These are phyloP conservation scores for Quillaja saponaria DNA, from an alignment of 306 rosid species.

Conservation along the genomic window DNA sequence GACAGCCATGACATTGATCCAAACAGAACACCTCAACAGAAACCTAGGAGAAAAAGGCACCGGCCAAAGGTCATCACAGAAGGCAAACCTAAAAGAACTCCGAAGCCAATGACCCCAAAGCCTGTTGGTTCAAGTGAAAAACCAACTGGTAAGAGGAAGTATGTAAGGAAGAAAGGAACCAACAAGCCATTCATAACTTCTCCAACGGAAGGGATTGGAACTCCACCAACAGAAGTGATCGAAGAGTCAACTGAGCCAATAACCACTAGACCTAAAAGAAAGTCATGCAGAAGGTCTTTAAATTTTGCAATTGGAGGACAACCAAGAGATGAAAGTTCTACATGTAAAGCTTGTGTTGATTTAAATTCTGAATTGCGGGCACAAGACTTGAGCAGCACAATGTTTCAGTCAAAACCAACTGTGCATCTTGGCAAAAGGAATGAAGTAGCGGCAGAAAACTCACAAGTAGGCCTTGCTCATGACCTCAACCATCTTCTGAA, in stretches of 20 bases:
- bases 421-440: constrained; percentile 24
- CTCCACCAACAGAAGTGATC: constrained; percentile 35
- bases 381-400: not conserved
- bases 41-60: constrained; percentile 65
- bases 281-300: constrained; percentile 54
- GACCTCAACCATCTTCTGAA: constrained; percentile 31
- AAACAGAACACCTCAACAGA: constrained; percentile 50
- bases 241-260: constrained; percentile 31
- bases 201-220: not conserved
- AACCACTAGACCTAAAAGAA: constrained; percentile 29
- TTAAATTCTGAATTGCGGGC: constrained; percentile 19
- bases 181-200: constrained; percentile 38
- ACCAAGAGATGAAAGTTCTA: constrained; percentile 40
- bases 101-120: constrained; percentile 46
- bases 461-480: constrained; percentile 24
- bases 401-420: constrained; percentile 25
- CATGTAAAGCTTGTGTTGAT: constrained; percentile 20
- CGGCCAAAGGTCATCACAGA: constrained; percentile 84
- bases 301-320: constrained; percentile 47
- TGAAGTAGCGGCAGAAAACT: constrained; percentile 26
- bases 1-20: constrained; percentile 31
- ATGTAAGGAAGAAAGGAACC: constrained; percentile 43
- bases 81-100: constrained; percentile 57
- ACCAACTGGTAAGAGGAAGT: constrained; percentile 43
- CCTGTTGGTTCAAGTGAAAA: constrained; percentile 46